Conservation (phyloP, 352 stramenopile genomes). For the Globisporangium nagaii region DNA sequence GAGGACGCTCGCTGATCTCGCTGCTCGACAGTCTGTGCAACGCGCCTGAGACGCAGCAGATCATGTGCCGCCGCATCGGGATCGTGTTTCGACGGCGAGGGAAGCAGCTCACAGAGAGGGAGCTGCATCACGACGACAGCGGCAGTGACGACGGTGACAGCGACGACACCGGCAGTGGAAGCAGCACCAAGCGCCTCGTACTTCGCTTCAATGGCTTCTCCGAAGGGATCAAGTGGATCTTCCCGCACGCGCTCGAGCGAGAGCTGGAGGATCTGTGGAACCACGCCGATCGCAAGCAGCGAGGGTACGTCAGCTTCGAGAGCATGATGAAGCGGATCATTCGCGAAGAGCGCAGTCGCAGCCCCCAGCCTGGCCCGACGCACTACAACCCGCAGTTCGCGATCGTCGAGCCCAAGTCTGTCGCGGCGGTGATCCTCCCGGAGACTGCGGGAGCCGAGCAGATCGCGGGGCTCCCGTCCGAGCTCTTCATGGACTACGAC, state of each 20-base stretch:
- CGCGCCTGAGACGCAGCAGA: constrained; percentile 39
- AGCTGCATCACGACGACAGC: background rate
- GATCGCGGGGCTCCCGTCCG: constrained; percentile 31
- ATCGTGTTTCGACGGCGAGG: constrained; percentile 46
- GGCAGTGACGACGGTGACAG: background rate
- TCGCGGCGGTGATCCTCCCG: constrained; percentile 46
- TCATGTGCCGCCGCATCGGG: constrained; percentile 42
- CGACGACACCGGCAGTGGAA: background rate
- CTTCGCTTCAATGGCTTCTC: constrained; percentile 32
- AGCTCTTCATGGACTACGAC: constrained; percentile 72
- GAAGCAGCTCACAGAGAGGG: constrained; percentile 1
- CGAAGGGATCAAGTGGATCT: constrained; percentile 40
- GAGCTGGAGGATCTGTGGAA: constrained; percentile 61
- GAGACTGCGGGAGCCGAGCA: constrained; percentile 20
- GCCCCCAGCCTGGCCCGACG: constrained; percentile 58
- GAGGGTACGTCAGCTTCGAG: constrained; percentile 13
- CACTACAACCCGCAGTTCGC: constrained; percentile 59
- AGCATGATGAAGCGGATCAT: constrained; percentile 18
- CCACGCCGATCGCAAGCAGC: constrained; percentile 14
- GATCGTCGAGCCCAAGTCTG: constrained; percentile 30
- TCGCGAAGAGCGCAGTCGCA: constrained; percentile 25
- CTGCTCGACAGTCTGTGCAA: constrained; percentile 52
- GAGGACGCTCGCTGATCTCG: constrained; percentile 29
- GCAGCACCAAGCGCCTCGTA: background rate
- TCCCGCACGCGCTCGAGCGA: constrained; percentile 38